Base-by-base conservation (phyloP, 768 basidiomycete species). In the Termitomyces sp. region DNA sequence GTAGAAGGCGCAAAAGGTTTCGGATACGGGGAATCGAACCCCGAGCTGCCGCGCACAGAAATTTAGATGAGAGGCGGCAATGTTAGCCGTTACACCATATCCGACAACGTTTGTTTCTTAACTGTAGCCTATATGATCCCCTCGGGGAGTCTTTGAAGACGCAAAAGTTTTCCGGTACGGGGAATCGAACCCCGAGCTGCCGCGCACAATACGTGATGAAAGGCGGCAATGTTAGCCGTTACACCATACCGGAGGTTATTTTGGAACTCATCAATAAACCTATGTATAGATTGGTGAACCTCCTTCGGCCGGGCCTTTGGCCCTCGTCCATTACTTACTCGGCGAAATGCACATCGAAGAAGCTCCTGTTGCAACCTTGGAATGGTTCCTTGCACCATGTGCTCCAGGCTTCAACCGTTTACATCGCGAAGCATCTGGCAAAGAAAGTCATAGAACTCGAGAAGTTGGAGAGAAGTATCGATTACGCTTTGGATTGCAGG, bases 171-270 rank as follows among this genome's bases (percentile, higher is more conserved):
- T 64, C 63, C 59, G 77, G 71, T 77, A 80, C 77, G 77, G 77
- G 77, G 77, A 79, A 75, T 78, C 77, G 78, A 79, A 77, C 77
- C 78, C 78, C 78, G 78, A 79, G 77, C 78, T 78, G 73, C 77
- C 76, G 78, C 78, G 70, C n/a, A 22, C 2, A 3, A 3, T 4
- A 13, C 6, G 10, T 16, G 14, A 10, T 64, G 63, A 62, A 60
- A 83, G 80, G 81, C 81, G 80, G 80, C 74, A 81, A 83, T 81
- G 81, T 80, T 83, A 79, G 78, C 81, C 81, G 70, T 83, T 83
- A 82, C 81, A 83, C 80, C 80, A 81, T 82, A 83, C 72, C 79
- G 59, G 63, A 42, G 0, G 7, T 40, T 6, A 18, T 16, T 4
- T 16, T 36, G 1, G 1, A 0, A 4, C 16, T 4, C 14, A 36